phyloP scores from a whole-genome alignment of 148 eudicot genomes.

The Linanthus parryae region DNA sequence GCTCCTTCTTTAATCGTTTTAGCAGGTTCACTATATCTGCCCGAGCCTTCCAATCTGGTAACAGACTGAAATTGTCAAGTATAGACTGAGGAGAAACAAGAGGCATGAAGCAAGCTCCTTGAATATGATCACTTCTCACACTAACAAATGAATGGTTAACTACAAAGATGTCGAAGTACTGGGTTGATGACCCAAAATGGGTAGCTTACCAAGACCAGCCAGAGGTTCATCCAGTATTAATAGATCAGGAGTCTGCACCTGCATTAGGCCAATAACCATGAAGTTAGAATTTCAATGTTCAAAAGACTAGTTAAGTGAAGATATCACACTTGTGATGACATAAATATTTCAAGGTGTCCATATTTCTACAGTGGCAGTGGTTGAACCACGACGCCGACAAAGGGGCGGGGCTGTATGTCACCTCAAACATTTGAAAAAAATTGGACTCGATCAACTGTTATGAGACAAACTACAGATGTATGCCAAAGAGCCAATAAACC shows the following conservation, averaged over 20 bases:
- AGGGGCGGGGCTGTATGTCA: too few species aligned
- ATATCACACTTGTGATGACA: background rate
- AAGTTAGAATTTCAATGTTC: too few species aligned
- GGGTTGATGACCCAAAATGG: constrained; percentile 4
- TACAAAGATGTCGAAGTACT: background rate
- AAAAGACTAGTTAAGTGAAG: background rate
- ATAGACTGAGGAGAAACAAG: background rate
- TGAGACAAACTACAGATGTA: too few species aligned
- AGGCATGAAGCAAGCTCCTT: background rate
- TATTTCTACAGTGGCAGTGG: too few species aligned
- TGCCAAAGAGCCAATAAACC: too few species aligned
- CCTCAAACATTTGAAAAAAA: too few species aligned
- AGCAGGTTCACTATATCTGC: constrained; percentile 89
- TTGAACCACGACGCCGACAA: too few species aligned
- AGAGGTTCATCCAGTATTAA: constrained; percentile 96
- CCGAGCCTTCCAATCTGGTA: constrained; percentile 99
- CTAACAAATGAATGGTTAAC: background rate
- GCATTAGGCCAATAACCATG: constrained; percentile 13
- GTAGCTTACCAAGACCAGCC: constrained; percentile 88
- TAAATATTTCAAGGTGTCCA: too few species aligned
- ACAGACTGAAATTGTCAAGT: background rate
- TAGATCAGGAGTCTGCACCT: constrained; percentile 88
- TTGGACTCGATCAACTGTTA: too few species aligned
- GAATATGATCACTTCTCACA: background rate
- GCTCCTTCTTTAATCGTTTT: constrained; percentile 69